Base-by-base conservation (phyloP, 2,329 filamentous ascomycete species). In the Aureobasidium zeae region DNA sequence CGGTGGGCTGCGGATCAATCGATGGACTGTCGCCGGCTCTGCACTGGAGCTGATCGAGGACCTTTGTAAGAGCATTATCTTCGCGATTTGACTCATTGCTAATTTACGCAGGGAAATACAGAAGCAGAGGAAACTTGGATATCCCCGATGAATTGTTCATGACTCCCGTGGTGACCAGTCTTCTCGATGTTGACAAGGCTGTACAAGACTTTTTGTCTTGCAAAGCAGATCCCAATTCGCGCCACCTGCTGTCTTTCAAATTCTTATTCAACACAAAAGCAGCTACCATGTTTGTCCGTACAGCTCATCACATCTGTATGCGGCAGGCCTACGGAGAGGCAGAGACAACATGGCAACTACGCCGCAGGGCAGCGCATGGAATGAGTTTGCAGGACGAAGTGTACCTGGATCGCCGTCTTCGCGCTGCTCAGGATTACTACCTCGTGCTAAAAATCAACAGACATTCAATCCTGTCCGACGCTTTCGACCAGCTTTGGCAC, bases 281-380 rank as follows among this genome's bases (percentile, higher is more conserved):
- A 1, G 66, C 94, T 2, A 81, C 94, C 2, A 79, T 78, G 0
- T 94, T 87, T 58, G 95, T 96, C 59, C 80, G 89, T 13, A 77
- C 86, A 3, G 80, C 94, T 55, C 95, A 94, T 57, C 86, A 91
- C 55, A 77, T 84, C 0, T 74, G 75, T 12, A 96, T 96, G 89
- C 85, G 53, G 3, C 25, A 30, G 5, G 47, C 49, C n/a, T 44
- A 30, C 31, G 47, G 45, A 31, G 47, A 47, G 30, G 48, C 46
- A 11, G 25, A 38, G 9, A 42, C 45, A 4, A 33, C 42, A 11
- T 16, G 41, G 3, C 37, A 48, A 11, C 31, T 49, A 20, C 46
- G 50, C 16, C 30, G 45, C 15, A 38, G 35, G 11, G 25, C 35
- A n/a, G 33, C 41, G 21, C 33, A 37, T 4, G 45, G 51, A 7